Percentiles rank a stretch among this genome's conserved stretches.
These are phyloP conservation scores for Coemansia sp. DNA, from an alignment of 192 early-diverging fungal species.

Conservation along the genomic window DNA sequence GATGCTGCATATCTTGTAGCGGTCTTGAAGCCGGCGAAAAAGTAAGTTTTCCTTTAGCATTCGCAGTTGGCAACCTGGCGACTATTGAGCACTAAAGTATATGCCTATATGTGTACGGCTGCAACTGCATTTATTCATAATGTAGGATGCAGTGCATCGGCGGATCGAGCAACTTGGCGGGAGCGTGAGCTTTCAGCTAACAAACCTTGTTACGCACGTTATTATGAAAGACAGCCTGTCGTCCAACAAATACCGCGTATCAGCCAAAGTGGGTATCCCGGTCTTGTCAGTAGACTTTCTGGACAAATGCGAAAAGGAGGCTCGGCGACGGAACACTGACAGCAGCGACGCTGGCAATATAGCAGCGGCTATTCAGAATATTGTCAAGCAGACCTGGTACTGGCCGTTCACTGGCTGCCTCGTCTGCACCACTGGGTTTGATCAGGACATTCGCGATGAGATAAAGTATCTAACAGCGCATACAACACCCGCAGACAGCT, in stretches of 20 bases:
- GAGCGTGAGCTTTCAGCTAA: slow-evolving; percentile 34
- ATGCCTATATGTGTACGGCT: not conserved
- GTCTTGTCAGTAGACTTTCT: slow-evolving; percentile 43
- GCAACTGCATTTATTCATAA: not conserved
- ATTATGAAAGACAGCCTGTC: slow-evolving; percentile 24
- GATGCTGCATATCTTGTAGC: slow-evolving; percentile 48
- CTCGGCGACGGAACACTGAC: slow-evolving; percentile 3
- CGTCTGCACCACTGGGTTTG: slow-evolving; percentile 45
- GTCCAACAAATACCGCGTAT: slow-evolving; percentile 40
- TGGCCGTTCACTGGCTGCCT: slow-evolving; percentile 44
- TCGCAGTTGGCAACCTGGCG: not conserved
- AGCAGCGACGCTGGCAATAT: not conserved
- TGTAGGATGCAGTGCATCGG: slow-evolving; percentile 25
- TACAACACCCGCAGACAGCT: not conserved
- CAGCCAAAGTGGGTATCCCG: slow-evolving; percentile 40
- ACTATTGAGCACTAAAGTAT: not conserved
- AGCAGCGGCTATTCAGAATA: slow-evolving; percentile 6
- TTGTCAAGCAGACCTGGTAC: slow-evolving; percentile 26
- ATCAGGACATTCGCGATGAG: slow-evolving; percentile 29
- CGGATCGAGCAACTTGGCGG: slow-evolving; percentile 43
- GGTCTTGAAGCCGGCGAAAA: slow-evolving; percentile 40
- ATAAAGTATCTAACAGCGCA: slow-evolving; percentile 22
- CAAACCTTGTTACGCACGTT: slow-evolving; percentile 43
- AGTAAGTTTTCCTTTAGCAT: slow-evolving; percentile 7
- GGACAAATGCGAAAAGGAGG: slow-evolving; percentile 36